phyloP scores from a whole-genome alignment of 495 filamentous ascomycete species.

The Pseudomonodictys pantanalensis region DNA sequence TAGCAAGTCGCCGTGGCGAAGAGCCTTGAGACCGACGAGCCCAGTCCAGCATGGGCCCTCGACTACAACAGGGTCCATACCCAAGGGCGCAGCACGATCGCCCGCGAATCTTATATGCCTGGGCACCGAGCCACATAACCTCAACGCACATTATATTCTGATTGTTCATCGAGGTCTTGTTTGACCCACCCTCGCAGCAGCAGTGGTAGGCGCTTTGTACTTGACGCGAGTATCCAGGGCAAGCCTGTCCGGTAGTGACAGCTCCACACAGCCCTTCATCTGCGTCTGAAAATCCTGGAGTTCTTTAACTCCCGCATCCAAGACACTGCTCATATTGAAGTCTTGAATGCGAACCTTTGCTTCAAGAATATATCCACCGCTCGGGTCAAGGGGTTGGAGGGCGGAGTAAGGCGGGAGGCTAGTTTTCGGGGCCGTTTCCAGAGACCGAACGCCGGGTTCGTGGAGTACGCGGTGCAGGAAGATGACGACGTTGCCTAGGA shows the following conservation, averaged over 20 bases:
- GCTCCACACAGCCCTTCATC: conserved; percentile 62
- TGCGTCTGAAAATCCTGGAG: conserved; percentile 59
- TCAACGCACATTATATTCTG: no score
- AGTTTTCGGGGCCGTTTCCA: conserved; percentile 35
- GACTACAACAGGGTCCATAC: no score
- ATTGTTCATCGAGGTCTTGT: background rate
- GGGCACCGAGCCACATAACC: no score
- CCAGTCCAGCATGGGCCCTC: no score
- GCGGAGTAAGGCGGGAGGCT: conserved; percentile 45
- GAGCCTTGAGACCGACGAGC: no score
- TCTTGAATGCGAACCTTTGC: conserved; percentile 45
- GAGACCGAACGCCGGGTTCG: conserved; percentile 16
- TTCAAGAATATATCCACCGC: conserved; percentile 43
- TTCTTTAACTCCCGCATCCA: conserved; percentile 57
- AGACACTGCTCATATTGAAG: conserved; percentile 37
- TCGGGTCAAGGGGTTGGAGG: conserved; percentile 38
- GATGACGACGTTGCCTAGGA: conserved; percentile 48
- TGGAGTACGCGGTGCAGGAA: conserved; percentile 39
- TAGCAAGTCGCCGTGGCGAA: no score
- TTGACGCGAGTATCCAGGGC: conserved; percentile 63
- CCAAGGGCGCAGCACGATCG: no score
- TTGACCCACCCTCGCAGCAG: background rate
- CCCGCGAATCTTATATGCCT: no score
- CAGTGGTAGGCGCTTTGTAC: conserved; percentile 13
- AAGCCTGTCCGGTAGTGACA: conserved; percentile 62